Conservation (phyloP, 306 rosid species). For the Rubus parviflorus region DNA sequence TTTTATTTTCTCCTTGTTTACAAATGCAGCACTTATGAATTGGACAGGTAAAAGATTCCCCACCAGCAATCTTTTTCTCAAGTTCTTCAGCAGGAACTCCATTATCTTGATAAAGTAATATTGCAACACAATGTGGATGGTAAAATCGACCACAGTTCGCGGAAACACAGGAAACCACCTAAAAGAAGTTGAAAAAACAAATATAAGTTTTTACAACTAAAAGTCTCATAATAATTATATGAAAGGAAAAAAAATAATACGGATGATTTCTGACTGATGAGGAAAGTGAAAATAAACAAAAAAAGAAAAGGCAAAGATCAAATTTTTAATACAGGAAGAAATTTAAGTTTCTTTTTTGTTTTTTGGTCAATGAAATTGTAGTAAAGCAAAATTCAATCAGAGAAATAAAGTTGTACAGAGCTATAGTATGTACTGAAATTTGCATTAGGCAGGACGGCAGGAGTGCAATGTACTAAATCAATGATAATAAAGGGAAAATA, state of each 20-base stretch:
- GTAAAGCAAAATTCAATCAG: not conserved
- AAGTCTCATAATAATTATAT: not conserved
- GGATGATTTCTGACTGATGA: not conserved
- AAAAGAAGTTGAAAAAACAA: slow-evolving; percentile 20
- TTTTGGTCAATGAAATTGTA: not conserved
- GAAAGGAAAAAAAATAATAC: not conserved
- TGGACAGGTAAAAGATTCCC: slow-evolving; percentile 78
- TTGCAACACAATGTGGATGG: slow-evolving; percentile 77
- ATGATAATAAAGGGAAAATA: not conserved
- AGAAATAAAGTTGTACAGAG: not conserved
- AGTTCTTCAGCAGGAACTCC: slow-evolving; percentile 52
- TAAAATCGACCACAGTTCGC: slow-evolving; percentile 88
- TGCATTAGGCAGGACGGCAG: not conserved
- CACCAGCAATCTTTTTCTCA: slow-evolving; percentile 54
- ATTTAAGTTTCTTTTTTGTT: not conserved
- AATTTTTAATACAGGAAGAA: not conserved
- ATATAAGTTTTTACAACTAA: not conserved
- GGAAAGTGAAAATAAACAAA: not conserved
- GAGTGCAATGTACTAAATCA: not conserved
- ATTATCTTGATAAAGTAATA: slow-evolving; percentile 40
- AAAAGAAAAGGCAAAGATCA: not conserved
- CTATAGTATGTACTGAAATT: not conserved
- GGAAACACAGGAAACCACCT: slow-evolving; percentile 77
- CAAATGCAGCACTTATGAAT: slow-evolving; percentile 72
- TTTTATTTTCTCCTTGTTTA: slow-evolving; percentile 69